These are phyloP conservation scores for Kluyveromyces marxianus DNA, from an alignment of 1,139 yeast genomes.

Conservation along the genomic window DNA sequence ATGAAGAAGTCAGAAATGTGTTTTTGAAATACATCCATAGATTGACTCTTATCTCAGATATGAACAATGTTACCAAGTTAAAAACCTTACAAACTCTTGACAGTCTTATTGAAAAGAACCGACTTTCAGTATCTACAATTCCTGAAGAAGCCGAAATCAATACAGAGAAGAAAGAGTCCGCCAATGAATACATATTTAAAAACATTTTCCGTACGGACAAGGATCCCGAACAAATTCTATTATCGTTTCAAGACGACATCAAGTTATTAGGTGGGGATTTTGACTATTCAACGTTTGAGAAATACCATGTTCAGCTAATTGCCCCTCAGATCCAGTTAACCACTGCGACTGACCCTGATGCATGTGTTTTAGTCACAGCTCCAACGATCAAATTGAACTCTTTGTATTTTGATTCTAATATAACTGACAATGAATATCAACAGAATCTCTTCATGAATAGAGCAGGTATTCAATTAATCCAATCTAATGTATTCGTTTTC, in stretches of 20 bases:
- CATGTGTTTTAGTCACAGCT: conserved; percentile 64
- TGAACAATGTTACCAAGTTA: conserved; percentile 36
- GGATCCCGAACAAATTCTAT: background rate
- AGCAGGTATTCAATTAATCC: conserved; percentile 57
- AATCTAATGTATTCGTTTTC: conserved; percentile 66
- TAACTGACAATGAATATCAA: conserved; percentile 42
- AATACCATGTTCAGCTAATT: conserved; percentile 61
- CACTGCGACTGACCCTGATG: conserved; percentile 53
- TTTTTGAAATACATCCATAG: conserved; percentile 56
- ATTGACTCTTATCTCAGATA: conserved; percentile 33
- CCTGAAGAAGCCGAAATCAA: background rate
- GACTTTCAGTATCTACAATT: background rate
- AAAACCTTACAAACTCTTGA: conserved; percentile 22
- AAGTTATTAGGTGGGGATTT: conserved; percentile 33
- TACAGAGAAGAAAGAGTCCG: background rate
- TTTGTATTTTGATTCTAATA: conserved; percentile 42
- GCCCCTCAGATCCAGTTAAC: conserved; percentile 85
- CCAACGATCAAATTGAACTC: conserved; percentile 66
- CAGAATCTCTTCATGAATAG: conserved; percentile 58
- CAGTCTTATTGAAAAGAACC: conserved; percentile 15
- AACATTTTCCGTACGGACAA: conserved; percentile 1
- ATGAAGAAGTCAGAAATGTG: conserved; percentile 55
- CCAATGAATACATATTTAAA: background rate
- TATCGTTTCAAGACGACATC: conserved; percentile 44
- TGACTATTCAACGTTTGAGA: conserved; percentile 46